phyloP scores from a whole-genome alignment of 352 stramenopile genomes.

The Elongisporangium undulatum region DNA sequence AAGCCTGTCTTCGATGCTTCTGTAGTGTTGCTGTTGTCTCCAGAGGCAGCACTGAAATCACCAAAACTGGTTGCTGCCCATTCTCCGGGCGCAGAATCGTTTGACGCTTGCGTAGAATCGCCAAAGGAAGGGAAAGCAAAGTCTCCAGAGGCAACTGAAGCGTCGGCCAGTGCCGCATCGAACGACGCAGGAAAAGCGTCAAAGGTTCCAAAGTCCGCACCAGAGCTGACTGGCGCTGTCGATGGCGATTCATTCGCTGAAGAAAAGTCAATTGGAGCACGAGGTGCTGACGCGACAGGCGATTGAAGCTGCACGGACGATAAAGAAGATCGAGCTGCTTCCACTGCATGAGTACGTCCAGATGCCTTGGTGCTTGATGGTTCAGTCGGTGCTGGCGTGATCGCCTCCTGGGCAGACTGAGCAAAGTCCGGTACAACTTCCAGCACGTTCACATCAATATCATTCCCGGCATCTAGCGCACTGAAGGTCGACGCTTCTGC shows the following conservation, averaged over 20 bases:
- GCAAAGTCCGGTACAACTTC: slow-evolving; percentile 3
- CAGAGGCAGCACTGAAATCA: slow-evolving; percentile 2
- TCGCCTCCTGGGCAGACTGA: not conserved
- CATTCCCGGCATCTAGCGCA: slow-evolving; percentile 19
- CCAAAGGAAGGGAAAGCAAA: slow-evolving; percentile 12
- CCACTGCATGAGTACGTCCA: not conserved
- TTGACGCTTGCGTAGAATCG: not conserved
- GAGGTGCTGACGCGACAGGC: not conserved
- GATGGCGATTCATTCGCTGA: slow-evolving; percentile 5
- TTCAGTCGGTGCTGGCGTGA: not conserved
- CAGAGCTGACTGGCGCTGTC: slow-evolving; percentile 1
- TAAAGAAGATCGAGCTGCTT: not conserved
- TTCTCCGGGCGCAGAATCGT: not conserved
- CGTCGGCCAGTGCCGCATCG: not conserved
- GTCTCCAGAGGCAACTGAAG: not conserved
- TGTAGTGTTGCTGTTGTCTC: not conserved
- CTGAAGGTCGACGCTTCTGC: slow-evolving; percentile 18
- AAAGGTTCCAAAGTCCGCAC: slow-evolving; percentile 6
- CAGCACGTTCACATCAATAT: slow-evolving; percentile 17
- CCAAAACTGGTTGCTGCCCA: slow-evolving; percentile 4
- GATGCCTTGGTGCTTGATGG: slow-evolving; percentile 4
- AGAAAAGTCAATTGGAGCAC: not conserved
- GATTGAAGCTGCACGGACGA: slow-evolving; percentile 1
- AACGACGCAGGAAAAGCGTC: slow-evolving; percentile 1
- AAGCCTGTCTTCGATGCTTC: not conserved